A percentile compares a stretch with the other conserved stretches of the same genome.
Conservation (phyloP, 2,329 filamentous ascomycete species). For the Xylariomycetidae sp. region DNA sequence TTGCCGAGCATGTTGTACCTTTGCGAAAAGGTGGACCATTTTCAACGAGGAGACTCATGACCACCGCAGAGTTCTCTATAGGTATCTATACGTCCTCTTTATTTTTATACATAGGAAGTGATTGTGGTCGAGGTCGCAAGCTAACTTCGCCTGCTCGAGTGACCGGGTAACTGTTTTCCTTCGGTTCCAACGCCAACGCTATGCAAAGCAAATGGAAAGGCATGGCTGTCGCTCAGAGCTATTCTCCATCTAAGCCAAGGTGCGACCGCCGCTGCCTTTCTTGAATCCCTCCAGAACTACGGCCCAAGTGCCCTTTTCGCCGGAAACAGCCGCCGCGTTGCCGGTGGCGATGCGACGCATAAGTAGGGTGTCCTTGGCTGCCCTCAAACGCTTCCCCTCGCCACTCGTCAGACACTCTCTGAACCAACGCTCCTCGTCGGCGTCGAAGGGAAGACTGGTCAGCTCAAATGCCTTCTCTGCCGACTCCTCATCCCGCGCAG, state of each 20-base stretch:
- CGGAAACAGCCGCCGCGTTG: conserved; percentile 40
- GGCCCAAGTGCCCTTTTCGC: conserved; percentile 43
- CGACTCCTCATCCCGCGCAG: conserved; percentile 29
- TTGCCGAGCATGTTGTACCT: no score
- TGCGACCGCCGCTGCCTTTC: conserved; percentile 32
- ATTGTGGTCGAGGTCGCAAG: no score
- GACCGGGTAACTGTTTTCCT: no score
- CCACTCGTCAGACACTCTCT: conserved; percentile 60
- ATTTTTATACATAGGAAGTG: no score
- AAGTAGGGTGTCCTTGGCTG: conserved; percentile 66
- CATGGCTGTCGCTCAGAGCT: conserved; percentile 2
- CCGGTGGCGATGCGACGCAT: conserved; percentile 68
- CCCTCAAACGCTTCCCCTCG: conserved; percentile 57
- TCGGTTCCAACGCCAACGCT: conserved; percentile 24
- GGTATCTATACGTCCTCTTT: no score
- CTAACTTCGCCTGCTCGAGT: no score
- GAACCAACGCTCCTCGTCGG: conserved; percentile 68
- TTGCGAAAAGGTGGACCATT: no score
- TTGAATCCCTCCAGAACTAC: conserved; percentile 46
- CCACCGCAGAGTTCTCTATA: no score
- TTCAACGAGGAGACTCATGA: no score
- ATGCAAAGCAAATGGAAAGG: conserved; percentile 17
- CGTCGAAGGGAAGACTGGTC: conserved; percentile 64
- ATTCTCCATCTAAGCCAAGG: no score
- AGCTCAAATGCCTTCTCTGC: conserved; percentile 61